Conservation (phyloP, 495 filamentous ascomycete genomes). For the Endocarpon pusillum region DNA sequence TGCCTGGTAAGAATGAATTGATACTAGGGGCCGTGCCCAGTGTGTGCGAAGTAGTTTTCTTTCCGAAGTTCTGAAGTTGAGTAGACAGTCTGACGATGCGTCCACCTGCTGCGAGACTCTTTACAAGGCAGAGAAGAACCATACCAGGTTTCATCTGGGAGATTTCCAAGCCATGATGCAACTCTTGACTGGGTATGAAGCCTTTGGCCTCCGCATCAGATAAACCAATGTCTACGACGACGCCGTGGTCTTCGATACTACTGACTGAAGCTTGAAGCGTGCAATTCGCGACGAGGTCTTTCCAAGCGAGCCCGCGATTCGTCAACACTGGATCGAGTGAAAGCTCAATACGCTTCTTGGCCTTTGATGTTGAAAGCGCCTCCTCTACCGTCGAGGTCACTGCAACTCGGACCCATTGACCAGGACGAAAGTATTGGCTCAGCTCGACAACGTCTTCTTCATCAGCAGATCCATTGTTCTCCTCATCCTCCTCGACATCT, state of each 20-base stretch:
- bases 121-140: conserved; percentile 69
- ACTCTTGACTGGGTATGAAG: conserved; percentile 80
- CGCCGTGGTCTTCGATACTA: conserved; percentile 88
- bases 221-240: conserved; percentile 82
- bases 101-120: conserved; percentile 54
- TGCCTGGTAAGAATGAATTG: conserved; percentile 77
- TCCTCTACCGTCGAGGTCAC: conserved; percentile 61
- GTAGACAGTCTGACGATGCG: conserved; percentile 79
- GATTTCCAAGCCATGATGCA: conserved; percentile 40
- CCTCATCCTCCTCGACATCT: conserved; percentile 34
- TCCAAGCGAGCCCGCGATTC: conserved; percentile 53
- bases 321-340: conserved; percentile 57
- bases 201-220: conserved; percentile 48
- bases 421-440: conserved; percentile 54
- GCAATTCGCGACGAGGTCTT: conserved; percentile 50
- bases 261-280: conserved; percentile 73
- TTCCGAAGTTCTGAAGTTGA: conserved; percentile 43
- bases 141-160: conserved; percentile 56
- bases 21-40: conserved; percentile 68
- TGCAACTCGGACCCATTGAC: conserved; percentile 78
- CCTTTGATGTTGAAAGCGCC: conserved; percentile 33
- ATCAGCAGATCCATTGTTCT: conserved; percentile 33
- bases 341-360: conserved; percentile 66
- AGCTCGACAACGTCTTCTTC: conserved; percentile 48
- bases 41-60: conserved; percentile 51